phyloP scores from a whole-genome alignment of 148 eudicot genomes.

The Rheum nobile region DNA sequence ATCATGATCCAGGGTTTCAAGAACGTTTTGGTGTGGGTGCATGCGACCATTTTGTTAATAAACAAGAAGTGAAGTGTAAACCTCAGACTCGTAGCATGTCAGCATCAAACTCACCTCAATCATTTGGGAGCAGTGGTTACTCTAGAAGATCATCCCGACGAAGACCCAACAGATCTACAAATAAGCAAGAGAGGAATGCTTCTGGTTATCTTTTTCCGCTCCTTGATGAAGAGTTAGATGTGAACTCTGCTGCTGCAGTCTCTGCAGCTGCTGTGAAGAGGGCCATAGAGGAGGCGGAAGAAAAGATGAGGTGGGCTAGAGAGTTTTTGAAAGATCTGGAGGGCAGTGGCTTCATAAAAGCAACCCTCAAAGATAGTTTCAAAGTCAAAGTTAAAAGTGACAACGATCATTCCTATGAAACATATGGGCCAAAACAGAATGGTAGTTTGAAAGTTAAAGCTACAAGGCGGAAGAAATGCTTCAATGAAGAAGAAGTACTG shows the following conservation, averaged over 20 bases:
- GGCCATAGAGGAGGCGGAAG: conserved; percentile 81
- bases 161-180: conserved; percentile 23
- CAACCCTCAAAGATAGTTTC: conserved; percentile 29
- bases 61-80: conserved; percentile 24
- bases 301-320: conserved; percentile 66
- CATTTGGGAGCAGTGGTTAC: conserved; percentile 20
- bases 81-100: conserved; percentile 34
- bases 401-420: neutral
- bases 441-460: conserved; percentile 1
- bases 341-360: conserved; percentile 36
- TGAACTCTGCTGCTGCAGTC: conserved; percentile 71
- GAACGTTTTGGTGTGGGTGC: conserved; percentile 15
- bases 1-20: conserved; percentile 6
- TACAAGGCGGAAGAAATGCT: neutral
- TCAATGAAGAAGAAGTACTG: neutral
- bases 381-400: conserved; percentile 1
- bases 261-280: conserved; percentile 72
- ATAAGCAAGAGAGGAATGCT: conserved; percentile 22
- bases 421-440: conserved; percentile 1
- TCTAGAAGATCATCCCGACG: conserved; percentile 25
- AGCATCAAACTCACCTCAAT: conserved; percentile 33
- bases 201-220: conserved; percentile 28
- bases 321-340: conserved; percentile 53
- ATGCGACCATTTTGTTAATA: no score
- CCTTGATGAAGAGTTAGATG: conserved; percentile 62